A percentile compares a stretch with the other conserved stretches of the same genome.
Conservation (phyloP, 352 stramenopile genomes). For the Pythium myriotylum region DNA sequence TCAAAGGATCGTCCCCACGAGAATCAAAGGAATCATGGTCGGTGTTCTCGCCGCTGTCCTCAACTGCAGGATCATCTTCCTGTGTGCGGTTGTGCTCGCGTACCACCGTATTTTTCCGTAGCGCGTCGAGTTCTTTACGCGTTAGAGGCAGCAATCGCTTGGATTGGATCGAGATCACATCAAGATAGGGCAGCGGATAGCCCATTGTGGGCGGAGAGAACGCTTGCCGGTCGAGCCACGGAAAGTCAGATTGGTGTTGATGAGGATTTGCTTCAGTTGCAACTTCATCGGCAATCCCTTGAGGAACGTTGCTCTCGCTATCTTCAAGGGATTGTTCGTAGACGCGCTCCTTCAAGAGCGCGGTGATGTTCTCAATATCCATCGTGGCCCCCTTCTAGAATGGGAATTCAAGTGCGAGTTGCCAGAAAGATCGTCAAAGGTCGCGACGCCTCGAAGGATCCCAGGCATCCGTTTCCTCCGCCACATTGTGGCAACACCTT, state of each 20-base stretch:
- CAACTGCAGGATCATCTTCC: background rate
- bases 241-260: background rate
- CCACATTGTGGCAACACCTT: too few species aligned
- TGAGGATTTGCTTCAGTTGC: background rate
- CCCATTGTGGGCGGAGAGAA: slow-evolving; percentile 27
- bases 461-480: too few species aligned
- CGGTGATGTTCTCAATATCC: slow-evolving; percentile 9
- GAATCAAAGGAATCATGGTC: background rate
- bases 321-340: background rate
- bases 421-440: background rate
- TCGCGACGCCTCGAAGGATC: background rate
- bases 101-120: background rate
- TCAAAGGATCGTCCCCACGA: background rate
- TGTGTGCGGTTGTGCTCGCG: background rate
- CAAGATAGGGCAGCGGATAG: slow-evolving; percentile 51
- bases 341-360: slow-evolving; percentile 4
- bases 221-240: slow-evolving; percentile 6
- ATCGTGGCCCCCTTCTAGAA: background rate
- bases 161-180: slow-evolving; percentile 68
- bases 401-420: too few species aligned
- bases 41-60: slow-evolving; percentile 1
- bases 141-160: slow-evolving; percentile 47
- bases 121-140: slow-evolving; percentile 36
- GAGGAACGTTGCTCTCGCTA: background rate
- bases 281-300: background rate